phyloP scores from a whole-genome alignment of 805 yeast genomes.

The Starmerella davenportii region DNA sequence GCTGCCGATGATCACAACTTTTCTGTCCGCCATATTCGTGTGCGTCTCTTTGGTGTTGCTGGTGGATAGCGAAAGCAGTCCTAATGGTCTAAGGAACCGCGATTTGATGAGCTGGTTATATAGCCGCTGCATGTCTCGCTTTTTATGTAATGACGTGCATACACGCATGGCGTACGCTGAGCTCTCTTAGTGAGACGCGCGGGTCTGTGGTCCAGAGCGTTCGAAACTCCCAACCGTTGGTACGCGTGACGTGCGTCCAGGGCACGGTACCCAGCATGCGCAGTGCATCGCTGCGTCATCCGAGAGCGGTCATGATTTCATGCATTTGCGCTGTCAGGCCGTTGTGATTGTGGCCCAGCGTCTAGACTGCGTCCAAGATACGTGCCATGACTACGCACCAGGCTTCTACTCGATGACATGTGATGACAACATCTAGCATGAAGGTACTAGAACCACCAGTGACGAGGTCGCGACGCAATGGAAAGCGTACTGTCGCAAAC shows the following conservation, averaged over 20 bases:
- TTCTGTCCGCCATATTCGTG: not conserved
- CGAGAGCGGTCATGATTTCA: too few species aligned
- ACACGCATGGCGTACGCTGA: too few species aligned
- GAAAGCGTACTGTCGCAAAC: too few species aligned
- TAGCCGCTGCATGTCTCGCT: not conserved
- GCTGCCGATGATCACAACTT: conserved; percentile 42
- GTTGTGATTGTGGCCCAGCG: too few species aligned
- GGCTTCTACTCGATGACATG: too few species aligned
- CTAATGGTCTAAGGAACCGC: not conserved
- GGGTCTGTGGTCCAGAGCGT: not conserved
- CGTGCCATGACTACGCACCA: too few species aligned
- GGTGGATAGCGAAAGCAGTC: not conserved
- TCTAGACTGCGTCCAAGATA: too few species aligned
- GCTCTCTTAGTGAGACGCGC: not conserved
- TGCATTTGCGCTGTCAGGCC: too few species aligned
- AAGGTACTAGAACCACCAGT: too few species aligned
- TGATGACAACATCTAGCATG: too few species aligned
- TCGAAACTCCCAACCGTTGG: not conserved
- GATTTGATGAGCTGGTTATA: not conserved
- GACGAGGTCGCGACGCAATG: too few species aligned
- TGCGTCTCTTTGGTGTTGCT: not conserved
- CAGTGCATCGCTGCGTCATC: too few species aligned
- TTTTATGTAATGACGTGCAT: not conserved
- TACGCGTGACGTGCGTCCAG: not conserved
- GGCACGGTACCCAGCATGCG: not conserved